phyloP scores from a whole-genome alignment of 106 monocot genomes.

The Dioscorea zingiberensis region DNA sequence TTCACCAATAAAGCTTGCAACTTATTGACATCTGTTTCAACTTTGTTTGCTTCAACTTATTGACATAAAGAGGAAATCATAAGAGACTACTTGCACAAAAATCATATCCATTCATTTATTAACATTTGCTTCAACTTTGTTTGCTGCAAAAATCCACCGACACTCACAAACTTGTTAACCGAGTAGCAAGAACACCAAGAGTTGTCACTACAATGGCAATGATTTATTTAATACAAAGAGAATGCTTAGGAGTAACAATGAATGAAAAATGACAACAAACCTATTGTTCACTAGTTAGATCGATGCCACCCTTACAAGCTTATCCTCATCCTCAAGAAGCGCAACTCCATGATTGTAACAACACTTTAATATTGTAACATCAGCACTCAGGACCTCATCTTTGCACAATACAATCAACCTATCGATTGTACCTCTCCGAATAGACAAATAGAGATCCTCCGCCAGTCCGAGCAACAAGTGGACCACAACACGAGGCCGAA shows the following conservation, averaged over 20 bases:
- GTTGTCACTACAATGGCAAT: background rate
- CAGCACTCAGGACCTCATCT: constrained; percentile 7
- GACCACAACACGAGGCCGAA: constrained; percentile 18
- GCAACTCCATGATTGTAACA: constrained; percentile 35
- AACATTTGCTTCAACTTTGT: background rate
- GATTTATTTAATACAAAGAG: background rate
- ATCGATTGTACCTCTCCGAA: constrained; percentile 34
- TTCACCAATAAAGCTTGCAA: background rate
- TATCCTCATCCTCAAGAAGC: constrained; percentile 54
- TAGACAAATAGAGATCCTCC: constrained; percentile 45
- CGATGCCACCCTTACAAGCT: constrained; percentile 37
- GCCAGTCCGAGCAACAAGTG: constrained; percentile 43
- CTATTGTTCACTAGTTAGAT: constrained; percentile 51
- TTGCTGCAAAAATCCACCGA: constrained; percentile 30
- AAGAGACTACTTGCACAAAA: constrained; percentile 52
- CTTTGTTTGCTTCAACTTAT: too few relatives aligned
- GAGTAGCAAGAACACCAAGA: background rate
- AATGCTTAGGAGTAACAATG: background rate
- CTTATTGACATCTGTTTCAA: too few relatives aligned
- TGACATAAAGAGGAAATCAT: background rate
- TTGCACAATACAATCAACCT: constrained; percentile 39
- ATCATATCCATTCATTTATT: constrained; percentile 32
- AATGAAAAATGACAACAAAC: background rate
- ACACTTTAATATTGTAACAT: constrained; percentile 8
- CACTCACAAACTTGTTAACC: constrained; percentile 43